phyloP scores from a whole-genome alignment of 2,329 filamentous ascomycete species.

The Monosporascus cannonballus region DNA sequence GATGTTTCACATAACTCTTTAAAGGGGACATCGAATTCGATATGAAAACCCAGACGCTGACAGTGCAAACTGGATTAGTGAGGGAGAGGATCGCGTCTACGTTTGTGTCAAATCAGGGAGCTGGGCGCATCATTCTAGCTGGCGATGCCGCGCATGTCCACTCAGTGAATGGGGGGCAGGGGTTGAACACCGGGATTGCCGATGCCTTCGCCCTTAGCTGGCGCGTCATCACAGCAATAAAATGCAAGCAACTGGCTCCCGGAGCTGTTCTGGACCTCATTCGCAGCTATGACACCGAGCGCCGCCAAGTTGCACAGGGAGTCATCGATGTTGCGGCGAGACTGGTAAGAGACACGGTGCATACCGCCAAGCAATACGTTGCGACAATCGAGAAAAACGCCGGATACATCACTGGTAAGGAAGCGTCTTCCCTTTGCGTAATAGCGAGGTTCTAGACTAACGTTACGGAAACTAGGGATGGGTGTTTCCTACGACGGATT shows the following conservation, averaged over 20 bases:
- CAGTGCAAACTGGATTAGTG: slow-evolving; percentile 19
- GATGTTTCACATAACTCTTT: not conserved
- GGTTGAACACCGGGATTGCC: slow-evolving; percentile 52
- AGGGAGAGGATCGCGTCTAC: slow-evolving; percentile 34
- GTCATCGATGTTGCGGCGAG: slow-evolving; percentile 42
- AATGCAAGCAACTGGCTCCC: slow-evolving; percentile 14
- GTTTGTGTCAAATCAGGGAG: slow-evolving; percentile 32
- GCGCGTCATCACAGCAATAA: slow-evolving; percentile 35
- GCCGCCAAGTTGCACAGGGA: slow-evolving; percentile 34
- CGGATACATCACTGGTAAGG: slow-evolving; percentile 39
- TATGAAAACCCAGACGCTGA: too few species aligned
- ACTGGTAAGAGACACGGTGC: slow-evolving; percentile 38
- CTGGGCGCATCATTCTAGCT: slow-evolving; percentile 43
- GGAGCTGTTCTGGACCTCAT: slow-evolving; percentile 24
- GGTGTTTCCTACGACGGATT: slow-evolving; percentile 33
- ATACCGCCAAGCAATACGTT: slow-evolving; percentile 39
- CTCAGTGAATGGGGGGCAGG: slow-evolving; percentile 50
- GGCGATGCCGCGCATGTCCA: slow-evolving; percentile 54
- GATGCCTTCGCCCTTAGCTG: slow-evolving; percentile 50
- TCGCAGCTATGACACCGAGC: slow-evolving; percentile 38
- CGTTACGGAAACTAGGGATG: slow-evolving; percentile 25
- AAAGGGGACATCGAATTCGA: too few species aligned
- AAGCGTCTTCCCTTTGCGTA: not conserved
- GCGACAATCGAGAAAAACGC: slow-evolving; percentile 41
- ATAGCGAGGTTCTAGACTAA: not conserved